phyloP scores from a whole-genome alignment of 805 yeast species.

The Candida golubevii region DNA sequence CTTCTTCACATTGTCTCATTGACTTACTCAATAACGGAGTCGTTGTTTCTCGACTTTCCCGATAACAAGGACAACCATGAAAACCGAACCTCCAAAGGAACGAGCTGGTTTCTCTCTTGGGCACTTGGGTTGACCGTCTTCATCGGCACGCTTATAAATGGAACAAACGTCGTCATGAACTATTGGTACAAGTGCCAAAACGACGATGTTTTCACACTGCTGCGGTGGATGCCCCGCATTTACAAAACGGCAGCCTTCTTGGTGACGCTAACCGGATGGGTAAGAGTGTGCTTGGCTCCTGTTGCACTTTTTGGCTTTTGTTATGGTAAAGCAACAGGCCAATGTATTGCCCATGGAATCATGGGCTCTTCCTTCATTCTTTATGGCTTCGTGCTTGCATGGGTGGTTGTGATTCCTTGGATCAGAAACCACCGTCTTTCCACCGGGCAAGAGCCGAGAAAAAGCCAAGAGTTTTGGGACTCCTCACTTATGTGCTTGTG shows the following conservation, averaged over 20 bases:
- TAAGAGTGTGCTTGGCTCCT: slow-evolving; percentile 74
- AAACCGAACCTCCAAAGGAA: slow-evolving; percentile 61
- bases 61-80: slow-evolving; percentile 60
- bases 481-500: slow-evolving; percentile 74
- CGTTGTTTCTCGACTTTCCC: slow-evolving; percentile 54
- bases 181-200: slow-evolving; percentile 12
- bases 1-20: slow-evolving; percentile 13
- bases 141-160: slow-evolving; percentile 52
- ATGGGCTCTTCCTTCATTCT: slow-evolving; percentile 88
- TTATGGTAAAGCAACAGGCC: slow-evolving; percentile 79
- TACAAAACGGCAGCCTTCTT: slow-evolving; percentile 47
- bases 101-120: slow-evolving; percentile 58
- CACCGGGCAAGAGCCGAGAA: slow-evolving; percentile 17
- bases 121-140: slow-evolving; percentile 46
- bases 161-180: slow-evolving; percentile 42
- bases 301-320: slow-evolving; percentile 87
- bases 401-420: slow-evolving; percentile 74
- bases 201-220: slow-evolving; percentile 6
- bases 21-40: slow-evolving; percentile 52
- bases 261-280: slow-evolving; percentile 63
- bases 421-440: slow-evolving; percentile 44
- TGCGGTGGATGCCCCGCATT: slow-evolving; percentile 11
- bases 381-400: slow-evolving; percentile 68
- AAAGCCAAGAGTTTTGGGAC: slow-evolving; percentile 82
- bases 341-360: slow-evolving; percentile 94